Evolutionary conservation across 371 early-diverging fungal genomes (phyloP).

Genomic region (Saksenaea vasiformis): DNA sequence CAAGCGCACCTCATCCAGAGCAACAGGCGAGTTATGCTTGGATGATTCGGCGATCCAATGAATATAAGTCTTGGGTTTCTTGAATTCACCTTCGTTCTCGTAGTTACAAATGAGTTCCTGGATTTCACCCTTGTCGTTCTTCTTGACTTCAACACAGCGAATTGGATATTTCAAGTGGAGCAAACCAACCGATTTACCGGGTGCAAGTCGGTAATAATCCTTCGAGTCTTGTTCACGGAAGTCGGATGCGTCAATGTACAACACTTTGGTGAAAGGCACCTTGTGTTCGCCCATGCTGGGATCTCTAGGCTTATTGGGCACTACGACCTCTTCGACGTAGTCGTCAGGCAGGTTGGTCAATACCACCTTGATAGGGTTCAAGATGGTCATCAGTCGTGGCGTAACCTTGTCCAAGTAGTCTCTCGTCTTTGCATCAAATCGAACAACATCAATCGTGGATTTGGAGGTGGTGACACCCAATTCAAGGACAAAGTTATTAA

Average conservation of each 20-base stretch:
- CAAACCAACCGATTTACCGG: conserved; percentile 94
- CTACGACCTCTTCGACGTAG: conserved; percentile 69
- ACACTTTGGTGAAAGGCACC: conserved; percentile 84
- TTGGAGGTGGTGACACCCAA: conserved; percentile 90
- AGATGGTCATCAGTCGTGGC: conserved; percentile 90
- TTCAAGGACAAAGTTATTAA: conserved; percentile 98
- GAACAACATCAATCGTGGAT: conserved; percentile 87
- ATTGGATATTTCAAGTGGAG: conserved; percentile 85
- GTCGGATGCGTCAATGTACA: conserved; percentile 96
- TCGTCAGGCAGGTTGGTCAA: conserved; percentile 86
- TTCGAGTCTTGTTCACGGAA: conserved; percentile 91
- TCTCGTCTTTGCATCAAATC: conserved; percentile 95
- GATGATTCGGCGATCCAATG: conserved; percentile 97
- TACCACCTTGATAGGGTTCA: conserved; percentile 89
- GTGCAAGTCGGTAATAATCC: conserved; percentile 94
- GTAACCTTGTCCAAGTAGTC: conserved; percentile 92
- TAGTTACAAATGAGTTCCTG: conserved; percentile 78
- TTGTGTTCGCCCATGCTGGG: conserved; percentile 80
- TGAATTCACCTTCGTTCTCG: conserved; percentile 69
- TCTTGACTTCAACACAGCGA: conserved; percentile 80
- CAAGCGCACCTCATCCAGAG: conserved; percentile 80
- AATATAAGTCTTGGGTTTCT: conserved; percentile 96
- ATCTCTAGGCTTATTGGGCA: conserved; percentile 89
- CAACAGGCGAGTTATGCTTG: conserved; percentile 80
- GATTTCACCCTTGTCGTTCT: conserved; percentile 73